Base-by-base conservation (phyloP, 306 rosid species). In the Citrullus mucosospermus region DNA sequence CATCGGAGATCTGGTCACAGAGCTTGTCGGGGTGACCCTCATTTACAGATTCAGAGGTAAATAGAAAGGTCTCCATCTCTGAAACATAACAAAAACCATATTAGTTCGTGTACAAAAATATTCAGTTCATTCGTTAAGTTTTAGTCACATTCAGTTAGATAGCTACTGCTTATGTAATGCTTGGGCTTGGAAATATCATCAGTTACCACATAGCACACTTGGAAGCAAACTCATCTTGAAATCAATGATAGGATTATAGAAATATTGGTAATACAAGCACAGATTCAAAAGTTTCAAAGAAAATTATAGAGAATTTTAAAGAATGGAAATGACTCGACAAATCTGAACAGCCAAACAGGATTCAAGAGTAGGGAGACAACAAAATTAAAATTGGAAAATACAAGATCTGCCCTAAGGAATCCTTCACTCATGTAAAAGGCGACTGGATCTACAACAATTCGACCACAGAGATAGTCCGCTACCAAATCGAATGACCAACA, bases 11-110 rank as follows among this genome's bases (percentile, higher is more conserved):
- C 97, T 96, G 99, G 82, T 96, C 99, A 66, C 99, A 96, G 79
- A 96, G 90, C 93, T 96, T 96, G 96, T 96, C 99, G 1, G 99
- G 99, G 87, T 96, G 99, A 79, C 99, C 99, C 93, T 96, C 99
- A 46, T 96, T 96, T 34, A 96, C 99, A 1, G 99, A 96, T 78
- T 96, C 99, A 22, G 99, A 96, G 25, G 99, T 96, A 80, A 80
- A 96, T 77, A 96, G 94, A 80, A 96, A 96, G 86, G 98, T 91
- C 84, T 92, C 91, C 97, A 96, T 92, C 80, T 88, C 76, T 81
- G 85, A 85, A 90, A 83, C 93, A 87, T 58, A 86, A 86, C 51
- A 84, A 86, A 20, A 73, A 77, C 12, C 77, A 32, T 38, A 79
- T 8, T 3, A 80, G 22, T n/a, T 36, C 46, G 41, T 81, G 11